Evolutionary conservation across 495 filamentous ascomycete genomes (phyloP), one percentile per base, ranked within the genome.

Genomic region (Penicillium simplicissimum): DNA sequence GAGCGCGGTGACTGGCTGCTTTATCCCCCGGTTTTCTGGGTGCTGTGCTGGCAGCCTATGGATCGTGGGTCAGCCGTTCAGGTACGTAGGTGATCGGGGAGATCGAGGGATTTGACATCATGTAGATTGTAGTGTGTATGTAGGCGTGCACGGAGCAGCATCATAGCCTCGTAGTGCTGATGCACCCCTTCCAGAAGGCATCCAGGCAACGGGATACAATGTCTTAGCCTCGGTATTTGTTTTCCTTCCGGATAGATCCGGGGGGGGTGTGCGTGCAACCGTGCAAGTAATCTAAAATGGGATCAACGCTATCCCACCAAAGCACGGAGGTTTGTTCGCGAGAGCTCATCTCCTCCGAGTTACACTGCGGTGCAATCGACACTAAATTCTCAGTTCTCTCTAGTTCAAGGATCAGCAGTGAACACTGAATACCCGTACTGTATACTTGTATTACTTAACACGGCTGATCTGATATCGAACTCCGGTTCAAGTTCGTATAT

Each of bases 231-330:
- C 45, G 49, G 13, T 9, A 34, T 33, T 13, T 4, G 13, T 36
- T 59, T 63, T 48, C 52, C 57, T 43, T 36, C 35, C 63, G 63
- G 63, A 57, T 66, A 66, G 59, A 66, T 59, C 63, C 60, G 60
- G 38, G 21, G 19, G 8, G n/a, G n/a, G n/a, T n/a, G n/a, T n/a
- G n/a, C n/a, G n/a, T n/a, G n/a, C n/a, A n/a, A n/a, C n/a, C n/a
- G n/a, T 5, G 45, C 5, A 48, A 14, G 17, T 28, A 11, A 48
- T 48, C 45, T 28, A 49, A 31, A 31, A 49, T 31, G 45, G 25
- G 45, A 49, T 28, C 6, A 31, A 49, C 23, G 23, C 23, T n/a
- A 49, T 48, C 3, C 14, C 13, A 28, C 31, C 25, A n/a, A 25
- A 49, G 45, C 4, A 49, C 11, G 28, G 28, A 31, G 28, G 4